phyloP scores from a whole-genome alignment of 164 flowering plant species.

The Cinnamomum chago region DNA sequence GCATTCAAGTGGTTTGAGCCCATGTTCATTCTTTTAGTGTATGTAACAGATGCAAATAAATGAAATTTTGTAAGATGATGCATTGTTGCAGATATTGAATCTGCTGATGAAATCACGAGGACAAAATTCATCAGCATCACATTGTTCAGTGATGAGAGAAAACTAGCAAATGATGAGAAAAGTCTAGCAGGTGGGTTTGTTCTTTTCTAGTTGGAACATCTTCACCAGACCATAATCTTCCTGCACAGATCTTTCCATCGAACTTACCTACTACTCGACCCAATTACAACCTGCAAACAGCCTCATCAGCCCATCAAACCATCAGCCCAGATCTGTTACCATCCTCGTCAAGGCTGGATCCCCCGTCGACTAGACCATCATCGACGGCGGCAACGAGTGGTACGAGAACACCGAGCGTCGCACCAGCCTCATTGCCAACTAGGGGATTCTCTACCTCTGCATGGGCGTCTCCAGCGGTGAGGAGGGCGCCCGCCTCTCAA shows the following conservation, averaged over 20 bases:
- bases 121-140: constrained; percentile 6
- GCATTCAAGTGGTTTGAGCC: not conserved
- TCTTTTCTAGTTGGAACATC: too few relatives aligned
- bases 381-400: constrained; percentile 46
- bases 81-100: constrained; percentile 25
- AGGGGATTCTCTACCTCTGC: too few relatives aligned
- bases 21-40: not conserved
- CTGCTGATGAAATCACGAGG: constrained; percentile 17
- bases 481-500: constrained; percentile 29
- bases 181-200: too few relatives aligned
- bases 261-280: too few relatives aligned
- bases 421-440: too few relatives aligned
- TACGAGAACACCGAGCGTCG: too few relatives aligned
- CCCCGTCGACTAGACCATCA: constrained; percentile 50
- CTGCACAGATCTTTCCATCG: too few relatives aligned
- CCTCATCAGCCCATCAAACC: not conserved
- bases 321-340: constrained; percentile 36
- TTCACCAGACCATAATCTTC: too few relatives aligned
- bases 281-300: too few relatives aligned
- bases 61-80: not conserved
- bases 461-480: constrained; percentile 49
- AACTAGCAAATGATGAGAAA: constrained; percentile 8
- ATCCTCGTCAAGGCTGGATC: constrained; percentile 51
- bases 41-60: not conserved
- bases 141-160: constrained; percentile 10